These are phyloP conservation scores for Dothideomycetidae sp. DNA, from an alignment of 2,329 filamentous ascomycete species.

Conservation along the genomic window DNA sequence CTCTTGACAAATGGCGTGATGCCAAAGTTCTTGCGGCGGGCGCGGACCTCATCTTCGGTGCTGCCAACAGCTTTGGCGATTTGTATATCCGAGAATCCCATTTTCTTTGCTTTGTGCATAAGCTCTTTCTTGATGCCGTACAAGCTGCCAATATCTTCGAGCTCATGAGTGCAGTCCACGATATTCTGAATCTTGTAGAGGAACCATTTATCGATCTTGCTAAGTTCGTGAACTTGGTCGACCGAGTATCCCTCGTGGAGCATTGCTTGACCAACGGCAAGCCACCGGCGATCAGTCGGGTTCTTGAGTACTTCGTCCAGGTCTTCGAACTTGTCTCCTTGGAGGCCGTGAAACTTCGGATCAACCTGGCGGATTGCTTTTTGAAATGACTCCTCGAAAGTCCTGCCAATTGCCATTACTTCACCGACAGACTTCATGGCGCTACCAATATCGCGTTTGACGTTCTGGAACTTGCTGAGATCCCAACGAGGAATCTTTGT, in stretches of 20 bases:
- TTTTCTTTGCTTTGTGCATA: conserved; percentile 83
- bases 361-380: conserved; percentile 98
- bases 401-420: conserved; percentile 97
- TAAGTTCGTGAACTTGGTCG: conserved; percentile 80
- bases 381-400: conserved; percentile 97
- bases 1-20: conserved; percentile 95
- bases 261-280: conserved; percentile 96
- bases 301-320: conserved; percentile 81
- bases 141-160: conserved; percentile 71
- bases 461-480: conserved; percentile 96
- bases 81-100: conserved; percentile 94
- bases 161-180: conserved; percentile 74
- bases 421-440: conserved; percentile 99
- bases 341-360: conserved; percentile 79
- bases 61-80: conserved; percentile 75
- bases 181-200: conserved; percentile 96
- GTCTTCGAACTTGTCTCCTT: conserved; percentile 87
- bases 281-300: conserved; percentile 91
- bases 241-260: conserved; percentile 92
- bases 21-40: conserved; percentile 68
- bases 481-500: conserved; percentile 99
- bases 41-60: conserved; percentile 80
- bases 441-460: conserved; percentile 92
- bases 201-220: conserved; percentile 99
- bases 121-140: conserved; percentile 78